These are phyloP conservation scores for Psilocybe tampanensis DNA, from an alignment of 768 basidiomycete species.

Conservation along the genomic window DNA sequence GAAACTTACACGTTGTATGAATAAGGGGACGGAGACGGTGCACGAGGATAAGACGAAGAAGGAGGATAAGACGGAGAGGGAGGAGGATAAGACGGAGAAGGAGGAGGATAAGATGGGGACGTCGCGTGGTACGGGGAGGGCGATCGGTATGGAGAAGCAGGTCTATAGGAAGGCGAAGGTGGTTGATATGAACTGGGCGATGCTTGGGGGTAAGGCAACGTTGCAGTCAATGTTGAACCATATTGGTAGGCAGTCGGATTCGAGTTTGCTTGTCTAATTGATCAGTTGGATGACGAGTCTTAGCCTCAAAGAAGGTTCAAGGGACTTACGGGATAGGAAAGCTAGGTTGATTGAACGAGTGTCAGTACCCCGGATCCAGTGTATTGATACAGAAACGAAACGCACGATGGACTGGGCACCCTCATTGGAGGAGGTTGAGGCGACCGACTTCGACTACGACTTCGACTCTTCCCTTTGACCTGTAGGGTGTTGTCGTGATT, in stretches of 20 bases:
- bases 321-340: slow-evolving; percentile 31
- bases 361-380: background rate
- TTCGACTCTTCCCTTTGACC: slow-evolving; percentile 6
- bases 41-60: slow-evolving; percentile 18
- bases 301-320: background rate
- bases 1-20: slow-evolving; percentile 1
- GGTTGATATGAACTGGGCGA: background rate
- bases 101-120: slow-evolving; percentile 3
- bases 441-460: slow-evolving; percentile 23
- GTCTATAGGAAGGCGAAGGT: background rate
- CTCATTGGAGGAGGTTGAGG: slow-evolving; percentile 26
- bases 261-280: background rate
- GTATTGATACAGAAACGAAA: background rate
- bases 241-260: background rate
- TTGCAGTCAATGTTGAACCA: background rate
- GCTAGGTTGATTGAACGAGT: slow-evolving; percentile 15
- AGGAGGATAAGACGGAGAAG: slow-evolving; percentile 11
- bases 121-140: slow-evolving; percentile 4
- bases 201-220: background rate
- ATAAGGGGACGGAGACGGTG: background rate
- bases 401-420: slow-evolving; percentile 32
- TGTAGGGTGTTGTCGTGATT: slow-evolving; percentile 10
- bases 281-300: background rate
- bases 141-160: background rate
- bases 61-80: slow-evolving; percentile 8